Base-by-base conservation (phyloP, 495 filamentous ascomycete genomes). In the Penicillium canescens region DNA sequence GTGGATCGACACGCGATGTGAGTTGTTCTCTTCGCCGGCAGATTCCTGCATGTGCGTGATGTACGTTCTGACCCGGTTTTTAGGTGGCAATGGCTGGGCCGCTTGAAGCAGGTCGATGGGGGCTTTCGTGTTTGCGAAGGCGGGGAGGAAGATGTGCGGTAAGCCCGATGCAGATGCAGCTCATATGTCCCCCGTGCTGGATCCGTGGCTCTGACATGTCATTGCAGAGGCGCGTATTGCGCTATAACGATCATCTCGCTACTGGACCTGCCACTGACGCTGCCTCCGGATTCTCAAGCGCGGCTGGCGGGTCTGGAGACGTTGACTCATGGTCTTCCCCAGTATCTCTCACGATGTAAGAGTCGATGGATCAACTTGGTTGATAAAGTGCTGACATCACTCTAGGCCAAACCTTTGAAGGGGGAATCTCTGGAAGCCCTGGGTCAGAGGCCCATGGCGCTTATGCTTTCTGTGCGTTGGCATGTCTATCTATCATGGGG, bases 381-480 rank as follows among this genome's bases (percentile, higher is more conserved):
- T 21, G 33, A 48, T 55, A 20, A 59, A 46, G n/a, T 14, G 42
- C 50, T 64, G 57, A 55, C 52, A 42, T 46, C 20, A 7, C n/a
- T 11, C 42, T 57, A 93, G 89, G 91, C 64, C 93, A 98, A 80
- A 93, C 88, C 10, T 97, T 85, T 62, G 94, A 98, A 74, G 94
- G 94, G 46, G 94, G 94, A 26, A 89, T 98, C 31, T 91, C 88
- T 48, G 87, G 82, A 11, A 83, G 83, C 36, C 94, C 94, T 14
- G 86, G 82, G 43, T 84, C 69, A 35, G 94, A 98, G 76, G 95
- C 93, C 37, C 94, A 98, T 77, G 95, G 94, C 14, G 94, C 90
- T 47, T 98, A 97, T 73, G 90, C 92, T 31, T 98, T 98, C 72
- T 98, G 94, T 71, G 92, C 88, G 37, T 74, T 98, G 43, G 94